Evolutionary conservation across 116 monocot species (phyloP).

Genomic region (Trichopus zeylanicus): DNA sequence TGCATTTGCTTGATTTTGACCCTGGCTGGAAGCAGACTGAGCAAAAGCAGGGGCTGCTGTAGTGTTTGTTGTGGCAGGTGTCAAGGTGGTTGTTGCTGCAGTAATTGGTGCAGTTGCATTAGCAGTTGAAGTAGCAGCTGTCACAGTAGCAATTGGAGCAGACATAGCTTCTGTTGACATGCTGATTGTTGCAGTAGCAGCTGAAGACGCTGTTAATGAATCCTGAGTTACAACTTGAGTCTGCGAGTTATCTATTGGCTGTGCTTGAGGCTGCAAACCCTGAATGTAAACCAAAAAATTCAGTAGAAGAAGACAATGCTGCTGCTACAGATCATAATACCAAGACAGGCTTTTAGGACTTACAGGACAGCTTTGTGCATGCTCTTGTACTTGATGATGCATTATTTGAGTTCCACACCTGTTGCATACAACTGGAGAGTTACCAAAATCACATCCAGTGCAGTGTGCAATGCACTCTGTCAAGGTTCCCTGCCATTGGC

Average conservation of each 20-base stretch:
- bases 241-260: slow-evolving; percentile 38
- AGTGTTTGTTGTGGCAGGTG: too few species aligned
- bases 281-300: slow-evolving; percentile 16
- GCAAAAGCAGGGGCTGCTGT: slow-evolving; percentile 12
- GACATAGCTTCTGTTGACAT: slow-evolving; percentile 8
- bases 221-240: slow-evolving; percentile 26
- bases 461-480: slow-evolving; percentile 73
- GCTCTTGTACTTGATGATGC: slow-evolving; percentile 95
- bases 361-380: slow-evolving; percentile 87
- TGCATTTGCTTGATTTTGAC: slow-evolving; percentile 3
- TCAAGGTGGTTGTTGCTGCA: slow-evolving; percentile 5
- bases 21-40: slow-evolving; percentile 7
- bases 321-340: neutral
- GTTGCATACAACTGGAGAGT: slow-evolving; percentile 91
- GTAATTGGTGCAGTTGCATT: slow-evolving; percentile 1
- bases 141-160: slow-evolving; percentile 5
- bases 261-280: slow-evolving; percentile 79
- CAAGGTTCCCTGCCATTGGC: slow-evolving; percentile 87
- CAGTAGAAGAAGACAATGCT: neutral
- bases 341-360: slow-evolving; percentile 10
- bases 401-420: slow-evolving; percentile 84
- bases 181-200: slow-evolving; percentile 4
- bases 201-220: slow-evolving; percentile 2
- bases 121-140: slow-evolving; percentile 1
- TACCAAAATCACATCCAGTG: slow-evolving; percentile 68